phyloP scores from a whole-genome alignment of 2,329 filamentous ascomycete species.

The Cucurbitaria berberidis region DNA sequence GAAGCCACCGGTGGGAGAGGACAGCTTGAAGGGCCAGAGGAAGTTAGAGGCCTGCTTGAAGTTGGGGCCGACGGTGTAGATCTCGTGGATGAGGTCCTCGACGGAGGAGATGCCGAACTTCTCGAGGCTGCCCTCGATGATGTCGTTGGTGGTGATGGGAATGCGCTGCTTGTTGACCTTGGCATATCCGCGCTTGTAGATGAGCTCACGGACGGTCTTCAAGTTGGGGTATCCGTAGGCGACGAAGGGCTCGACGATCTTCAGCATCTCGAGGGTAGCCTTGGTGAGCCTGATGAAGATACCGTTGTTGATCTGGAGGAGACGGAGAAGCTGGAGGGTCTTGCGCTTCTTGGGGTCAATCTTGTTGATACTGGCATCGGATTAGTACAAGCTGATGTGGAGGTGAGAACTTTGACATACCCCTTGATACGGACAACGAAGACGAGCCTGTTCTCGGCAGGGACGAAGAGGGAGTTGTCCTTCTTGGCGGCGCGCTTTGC shows the following conservation, averaged over 20 bases:
- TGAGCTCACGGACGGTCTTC: slow-evolving; percentile 97
- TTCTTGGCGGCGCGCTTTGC: slow-evolving; percentile 87
- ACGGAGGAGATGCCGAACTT: slow-evolving; percentile 96
- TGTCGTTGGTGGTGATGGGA: slow-evolving; percentile 93
- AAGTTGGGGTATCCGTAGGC: slow-evolving; percentile 99
- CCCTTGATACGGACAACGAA: slow-evolving; percentile 99
- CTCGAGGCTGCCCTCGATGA: slow-evolving; percentile 96
- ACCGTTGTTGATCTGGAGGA: slow-evolving; percentile 99
- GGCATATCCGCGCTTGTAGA: slow-evolving; percentile 98
- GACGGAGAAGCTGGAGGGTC: slow-evolving; percentile 99
- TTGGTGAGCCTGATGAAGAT: slow-evolving; percentile 98
- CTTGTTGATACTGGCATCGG: slow-evolving; percentile 88
- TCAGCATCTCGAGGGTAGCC: slow-evolving; percentile 96
- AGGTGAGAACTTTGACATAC: background rate
- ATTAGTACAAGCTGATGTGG: background rate
- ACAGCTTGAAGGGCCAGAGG: slow-evolving; percentile 99
- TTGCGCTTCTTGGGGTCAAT: slow-evolving; percentile 99
- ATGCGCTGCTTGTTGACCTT: slow-evolving; percentile 99
- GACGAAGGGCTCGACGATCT: slow-evolving; percentile 97
- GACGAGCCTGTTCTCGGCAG: slow-evolving; percentile 94
- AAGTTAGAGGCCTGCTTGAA: slow-evolving; percentile 99
- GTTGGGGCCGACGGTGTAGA: slow-evolving; percentile 96
- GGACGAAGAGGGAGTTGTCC: slow-evolving; percentile 92
- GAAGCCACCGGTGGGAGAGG: slow-evolving; percentile 98
- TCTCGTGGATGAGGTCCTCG: slow-evolving; percentile 99